A percentile compares a stretch with the other conserved stretches of the same genome.
Conservation (phyloP, 2,329 filamentous ascomycete species). For the Aspergillus calidoustus region DNA sequence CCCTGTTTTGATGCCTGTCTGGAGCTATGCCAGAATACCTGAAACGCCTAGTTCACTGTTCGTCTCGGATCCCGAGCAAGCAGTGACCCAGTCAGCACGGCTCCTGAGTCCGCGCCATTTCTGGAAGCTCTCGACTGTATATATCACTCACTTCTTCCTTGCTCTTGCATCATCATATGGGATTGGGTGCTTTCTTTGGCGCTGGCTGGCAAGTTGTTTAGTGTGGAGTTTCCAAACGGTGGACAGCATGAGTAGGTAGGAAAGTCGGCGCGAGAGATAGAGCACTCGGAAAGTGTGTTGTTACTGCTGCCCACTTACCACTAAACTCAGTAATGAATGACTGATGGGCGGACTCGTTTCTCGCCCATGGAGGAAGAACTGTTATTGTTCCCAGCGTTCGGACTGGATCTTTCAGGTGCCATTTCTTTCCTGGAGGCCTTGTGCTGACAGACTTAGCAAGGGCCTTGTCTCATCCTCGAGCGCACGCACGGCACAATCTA, state of each 20-base stretch:
- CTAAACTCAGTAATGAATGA: no score
- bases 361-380: no score
- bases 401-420: no score
- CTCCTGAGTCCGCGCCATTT: not conserved
- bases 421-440: no score
- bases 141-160: not conserved
- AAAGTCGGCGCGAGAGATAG: no score
- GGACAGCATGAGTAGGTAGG: not conserved
- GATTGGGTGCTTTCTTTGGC: not conserved
- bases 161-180: not conserved
- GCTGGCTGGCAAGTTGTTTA: not conserved
- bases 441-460: no score
- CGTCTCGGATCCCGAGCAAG: not conserved
- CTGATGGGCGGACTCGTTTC: no score
- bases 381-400: no score
- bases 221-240: not conserved
- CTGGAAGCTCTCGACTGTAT: not conserved
- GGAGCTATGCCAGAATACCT: not conserved
- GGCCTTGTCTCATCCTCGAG: no score
- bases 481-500: no score
- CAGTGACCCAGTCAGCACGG: not conserved
- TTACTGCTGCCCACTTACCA: no score
- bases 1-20: not conserved
- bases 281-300: no score
- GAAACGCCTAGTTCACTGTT: slow-evolving; percentile 1